Evolutionary conservation across 1,284 basidiomycete species (phyloP).

Genomic region (Leccinum subspadiceum): DNA sequence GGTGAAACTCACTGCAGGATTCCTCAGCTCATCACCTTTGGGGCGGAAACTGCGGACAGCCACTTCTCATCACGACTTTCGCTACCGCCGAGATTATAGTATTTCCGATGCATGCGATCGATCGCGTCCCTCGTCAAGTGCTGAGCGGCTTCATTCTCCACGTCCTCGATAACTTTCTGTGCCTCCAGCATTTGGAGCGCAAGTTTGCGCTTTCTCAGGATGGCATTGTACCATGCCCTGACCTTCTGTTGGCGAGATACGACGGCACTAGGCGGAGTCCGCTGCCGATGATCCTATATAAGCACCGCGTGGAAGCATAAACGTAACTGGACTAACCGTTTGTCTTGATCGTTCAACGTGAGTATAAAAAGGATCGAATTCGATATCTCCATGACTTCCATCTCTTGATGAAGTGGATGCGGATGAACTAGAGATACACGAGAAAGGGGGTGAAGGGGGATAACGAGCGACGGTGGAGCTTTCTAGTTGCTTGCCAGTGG

Average conservation of each 20-base stretch:
- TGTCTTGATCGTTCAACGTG: neutral
- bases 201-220: neutral
- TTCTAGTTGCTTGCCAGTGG: neutral
- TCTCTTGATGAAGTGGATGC: neutral
- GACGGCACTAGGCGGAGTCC: neutral
- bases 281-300: neutral
- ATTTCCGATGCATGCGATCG: neutral
- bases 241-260: neutral
- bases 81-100: neutral
- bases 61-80: neutral
- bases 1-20: neutral
- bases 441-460: neutral
- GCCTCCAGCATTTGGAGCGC: neutral
- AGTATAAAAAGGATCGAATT: neutral
- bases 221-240: neutral
- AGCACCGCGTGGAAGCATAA: neutral
- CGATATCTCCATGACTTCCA: neutral
- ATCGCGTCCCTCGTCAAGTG: neutral
- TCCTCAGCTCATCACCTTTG: neutral
- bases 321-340: neutral
- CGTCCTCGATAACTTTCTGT: neutral
- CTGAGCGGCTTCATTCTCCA: neutral
- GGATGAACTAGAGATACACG: neutral
- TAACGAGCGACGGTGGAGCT: neutral
- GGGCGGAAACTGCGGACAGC: neutral